Percentiles rank a stretch among this genome's conserved stretches.
These are phyloP conservation scores for Rosa chinensis DNA, from an alignment of 306 rosid species.

Conservation along the genomic window DNA sequence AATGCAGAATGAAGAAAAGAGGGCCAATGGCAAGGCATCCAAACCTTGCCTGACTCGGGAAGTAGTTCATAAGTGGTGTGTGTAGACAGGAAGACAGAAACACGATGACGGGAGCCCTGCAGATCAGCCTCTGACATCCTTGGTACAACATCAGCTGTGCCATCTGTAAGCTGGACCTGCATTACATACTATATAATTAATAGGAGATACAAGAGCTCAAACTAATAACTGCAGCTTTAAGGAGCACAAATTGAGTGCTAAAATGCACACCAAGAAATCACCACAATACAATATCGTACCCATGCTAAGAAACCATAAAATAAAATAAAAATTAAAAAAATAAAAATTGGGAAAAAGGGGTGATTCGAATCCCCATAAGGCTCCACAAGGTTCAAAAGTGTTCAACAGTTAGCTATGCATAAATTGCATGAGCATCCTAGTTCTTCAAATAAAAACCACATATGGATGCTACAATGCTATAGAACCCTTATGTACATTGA, in stretches of 20 bases:
- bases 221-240: constrained; percentile 18
- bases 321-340: neutral
- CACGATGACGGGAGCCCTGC: constrained; percentile 77
- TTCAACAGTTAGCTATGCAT: neutral
- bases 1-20: constrained; percentile 15
- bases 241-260: neutral
- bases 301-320: neutral
- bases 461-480: neutral
- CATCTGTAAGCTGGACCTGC: constrained; percentile 75
- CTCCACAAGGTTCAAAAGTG: neutral
- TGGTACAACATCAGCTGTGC: constrained; percentile 54
- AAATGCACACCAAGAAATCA: neutral
- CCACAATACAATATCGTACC: neutral
- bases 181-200: constrained; percentile 21
- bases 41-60: constrained; percentile 99
- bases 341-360: neutral
- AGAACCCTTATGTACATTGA: constrained; percentile 19
- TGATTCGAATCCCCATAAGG: neutral
- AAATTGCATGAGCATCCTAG: constrained; percentile 3
- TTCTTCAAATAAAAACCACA: constrained; percentile 7
- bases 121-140: constrained; percentile 77
- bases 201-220: constrained; percentile 25
- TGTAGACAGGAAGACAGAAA: constrained; percentile 71
- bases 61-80: constrained; percentile 86
- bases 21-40: constrained; percentile 44